phyloP scores from a whole-genome alignment of 2,329 filamentous ascomycete species.

The Talaromyces atroroseus region DNA sequence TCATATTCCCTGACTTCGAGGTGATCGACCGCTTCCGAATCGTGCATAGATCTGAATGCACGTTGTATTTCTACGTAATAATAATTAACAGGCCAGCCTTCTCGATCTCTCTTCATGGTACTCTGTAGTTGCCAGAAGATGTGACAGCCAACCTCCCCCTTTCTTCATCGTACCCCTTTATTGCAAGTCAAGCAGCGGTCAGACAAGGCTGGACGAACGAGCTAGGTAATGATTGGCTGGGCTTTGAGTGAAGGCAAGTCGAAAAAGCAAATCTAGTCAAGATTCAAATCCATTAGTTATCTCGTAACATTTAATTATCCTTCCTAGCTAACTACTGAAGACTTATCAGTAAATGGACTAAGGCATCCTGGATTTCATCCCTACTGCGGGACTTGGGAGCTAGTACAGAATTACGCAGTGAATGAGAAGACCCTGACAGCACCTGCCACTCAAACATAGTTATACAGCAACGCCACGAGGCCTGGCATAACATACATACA shows the following conservation, averaged over 20 bases:
- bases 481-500: constrained; percentile 5
- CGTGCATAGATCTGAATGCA: background rate
- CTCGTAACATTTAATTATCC: background rate
- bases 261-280: background rate
- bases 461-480: constrained; percentile 13
- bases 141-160: background rate
- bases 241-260: background rate
- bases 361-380: no score
- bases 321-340: background rate
- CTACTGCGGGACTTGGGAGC: no score
- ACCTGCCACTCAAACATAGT: constrained; percentile 6
- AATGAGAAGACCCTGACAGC: no score
- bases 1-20: background rate
- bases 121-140: background rate
- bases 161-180: background rate
- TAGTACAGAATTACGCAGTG: no score
- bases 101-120: background rate
- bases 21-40: background rate
- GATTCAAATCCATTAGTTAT: background rate
- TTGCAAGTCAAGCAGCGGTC: background rate
- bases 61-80: background rate
- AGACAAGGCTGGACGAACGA: background rate
- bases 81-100: background rate
- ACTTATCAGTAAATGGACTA: no score
- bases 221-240: background rate